These are phyloP conservation scores for Collybia mongolica DNA, from an alignment of 768 basidiomycete species.

Conservation along the genomic window DNA sequence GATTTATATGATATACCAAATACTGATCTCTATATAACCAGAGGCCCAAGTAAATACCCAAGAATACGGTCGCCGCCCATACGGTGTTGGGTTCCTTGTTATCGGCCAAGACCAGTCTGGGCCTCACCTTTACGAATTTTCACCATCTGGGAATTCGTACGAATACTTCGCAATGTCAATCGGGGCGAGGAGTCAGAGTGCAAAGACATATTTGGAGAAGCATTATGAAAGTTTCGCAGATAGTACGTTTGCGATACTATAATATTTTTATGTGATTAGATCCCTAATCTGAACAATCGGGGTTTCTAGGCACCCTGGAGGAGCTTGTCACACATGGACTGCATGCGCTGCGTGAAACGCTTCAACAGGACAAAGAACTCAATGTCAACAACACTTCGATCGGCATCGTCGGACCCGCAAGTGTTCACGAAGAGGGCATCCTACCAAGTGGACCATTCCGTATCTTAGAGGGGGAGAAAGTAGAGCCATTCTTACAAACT, in stretches of 20 bases:
- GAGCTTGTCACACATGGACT: conserved; percentile 91
- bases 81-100: conserved; percentile 98
- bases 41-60: conserved; percentile 99
- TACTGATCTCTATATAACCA: conserved; percentile 24
- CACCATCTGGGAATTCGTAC: conserved; percentile 94
- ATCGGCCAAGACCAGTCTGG: conserved; percentile 96
- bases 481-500: conserved; percentile 71
- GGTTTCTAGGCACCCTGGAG: conserved; percentile 67
- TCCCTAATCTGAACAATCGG: neutral
- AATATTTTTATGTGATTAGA: neutral
- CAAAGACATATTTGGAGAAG: conserved; percentile 97
- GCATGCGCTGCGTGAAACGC: conserved; percentile 91
- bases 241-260: conserved; percentile 49
- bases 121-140: conserved; percentile 97
- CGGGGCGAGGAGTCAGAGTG: conserved; percentile 96
- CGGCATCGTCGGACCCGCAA: conserved; percentile 82
- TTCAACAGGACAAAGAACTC: conserved; percentile 98
- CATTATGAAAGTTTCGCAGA: conserved; percentile 86
- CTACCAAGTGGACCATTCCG: conserved; percentile 68
- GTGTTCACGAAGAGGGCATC: conserved; percentile 52
- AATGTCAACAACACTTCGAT: conserved; percentile 92
- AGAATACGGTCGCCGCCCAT: conserved; percentile 95
- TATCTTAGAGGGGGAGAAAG: conserved; percentile 81
- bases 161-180: conserved; percentile 99
- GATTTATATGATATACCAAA: neutral